Evolutionary conservation across 2,329 filamentous ascomycete species (phyloP).

Genomic region (Didymosphaeria variabile): DNA sequence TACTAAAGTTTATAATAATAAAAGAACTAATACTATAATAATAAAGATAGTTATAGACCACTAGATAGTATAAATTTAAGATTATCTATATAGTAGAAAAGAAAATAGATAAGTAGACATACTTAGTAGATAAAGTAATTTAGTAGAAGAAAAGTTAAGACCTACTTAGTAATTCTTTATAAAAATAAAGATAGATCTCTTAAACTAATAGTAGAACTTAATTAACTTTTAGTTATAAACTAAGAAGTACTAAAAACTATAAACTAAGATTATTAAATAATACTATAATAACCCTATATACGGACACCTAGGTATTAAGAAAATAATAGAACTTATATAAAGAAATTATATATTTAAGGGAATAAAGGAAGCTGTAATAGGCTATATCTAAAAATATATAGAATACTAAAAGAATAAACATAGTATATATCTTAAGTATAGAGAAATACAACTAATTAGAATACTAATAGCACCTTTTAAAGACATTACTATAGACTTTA

Average conservation of each 20-base stretch:
- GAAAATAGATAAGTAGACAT: background rate
- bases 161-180: background rate
- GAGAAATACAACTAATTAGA: constrained; percentile 17
- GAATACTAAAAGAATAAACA: constrained; percentile 18
- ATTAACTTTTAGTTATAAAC: background rate
- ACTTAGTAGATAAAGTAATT: constrained; percentile 1
- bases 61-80: too few relatives aligned
- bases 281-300: constrained; percentile 7
- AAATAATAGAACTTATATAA: constrained; percentile 6
- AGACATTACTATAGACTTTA: constrained; percentile 18
- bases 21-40: too few relatives aligned
- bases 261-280: background rate
- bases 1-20: too few relatives aligned
- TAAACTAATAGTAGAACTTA: background rate
- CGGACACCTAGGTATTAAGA: constrained; percentile 5
- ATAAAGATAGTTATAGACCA: too few relatives aligned
- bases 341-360: background rate
- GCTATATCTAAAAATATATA: constrained; percentile 4
- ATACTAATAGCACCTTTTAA: constrained; percentile 7
- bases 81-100: background rate
- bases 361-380: constrained; percentile 5
- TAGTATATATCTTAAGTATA: constrained; percentile 15
- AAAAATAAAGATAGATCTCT: background rate
- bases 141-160: constrained; percentile 1
- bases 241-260: background rate